These are phyloP conservation scores for Coriaria nepalensis DNA, from an alignment of 306 rosid genomes.

Conservation along the genomic window DNA sequence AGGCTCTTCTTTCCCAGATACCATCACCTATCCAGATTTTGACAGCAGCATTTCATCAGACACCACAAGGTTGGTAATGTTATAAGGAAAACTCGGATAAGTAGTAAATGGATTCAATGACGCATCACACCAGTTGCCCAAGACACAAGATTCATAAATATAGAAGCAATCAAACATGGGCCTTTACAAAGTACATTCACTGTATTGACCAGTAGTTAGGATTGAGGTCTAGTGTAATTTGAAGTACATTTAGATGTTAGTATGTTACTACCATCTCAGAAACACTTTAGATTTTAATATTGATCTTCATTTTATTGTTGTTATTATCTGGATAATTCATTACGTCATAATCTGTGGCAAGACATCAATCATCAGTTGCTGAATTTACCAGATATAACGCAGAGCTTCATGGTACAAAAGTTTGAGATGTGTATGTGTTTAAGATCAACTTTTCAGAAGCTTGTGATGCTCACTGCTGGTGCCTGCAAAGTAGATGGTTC, in stretches of 20 bases:
- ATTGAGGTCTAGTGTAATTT: too few relatives aligned
- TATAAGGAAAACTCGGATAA: too few relatives aligned
- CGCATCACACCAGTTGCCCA: too few relatives aligned
- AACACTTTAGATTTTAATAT: conserved; percentile 13
- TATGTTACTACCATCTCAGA: too few relatives aligned
- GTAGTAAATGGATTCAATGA: too few relatives aligned
- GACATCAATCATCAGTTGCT: conserved; percentile 86
- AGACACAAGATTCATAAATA: too few relatives aligned
- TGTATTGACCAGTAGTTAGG: too few relatives aligned
- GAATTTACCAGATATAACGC: conserved; percentile 87
- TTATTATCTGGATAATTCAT: conserved; percentile 13
- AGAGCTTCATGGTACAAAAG: conserved; percentile 61
- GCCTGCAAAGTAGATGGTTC: conserved; percentile 93
- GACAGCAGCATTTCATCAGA: too few relatives aligned
- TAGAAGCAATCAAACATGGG: too few relatives aligned
- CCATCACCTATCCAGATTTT: conserved; percentile 45
- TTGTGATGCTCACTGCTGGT: conserved; percentile 73
- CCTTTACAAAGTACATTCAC: too few relatives aligned
- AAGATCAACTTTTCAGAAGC: conserved; percentile 78
- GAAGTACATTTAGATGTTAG: too few relatives aligned
- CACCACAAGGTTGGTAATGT: too few relatives aligned
- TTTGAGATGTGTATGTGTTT: conserved; percentile 44
- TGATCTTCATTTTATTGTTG: conserved; percentile 18
- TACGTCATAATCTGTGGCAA: conserved; percentile 31
- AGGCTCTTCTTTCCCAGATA: conserved; percentile 84